Conservation (phyloP, 1,139 yeast species). For the Candida neerlandica region DNA sequence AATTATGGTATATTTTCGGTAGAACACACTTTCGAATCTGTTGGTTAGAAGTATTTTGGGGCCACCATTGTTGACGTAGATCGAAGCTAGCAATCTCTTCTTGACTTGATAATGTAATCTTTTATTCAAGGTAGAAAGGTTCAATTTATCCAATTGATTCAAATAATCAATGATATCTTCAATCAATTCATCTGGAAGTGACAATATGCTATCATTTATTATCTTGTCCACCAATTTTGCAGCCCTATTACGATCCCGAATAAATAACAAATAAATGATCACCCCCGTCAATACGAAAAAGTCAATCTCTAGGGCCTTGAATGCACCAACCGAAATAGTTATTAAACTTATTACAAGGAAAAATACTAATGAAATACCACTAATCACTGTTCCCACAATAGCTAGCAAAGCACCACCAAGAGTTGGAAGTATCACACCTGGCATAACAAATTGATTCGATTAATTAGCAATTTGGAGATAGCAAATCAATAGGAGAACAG, state of each 20-base stretch:
- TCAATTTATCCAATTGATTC: slow-evolving; percentile 15
- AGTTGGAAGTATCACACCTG: background rate
- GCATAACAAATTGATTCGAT: background rate
- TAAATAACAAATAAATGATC: background rate
- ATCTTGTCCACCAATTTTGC: background rate
- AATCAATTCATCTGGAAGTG: slow-evolving; percentile 14
- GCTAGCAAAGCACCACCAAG: background rate
- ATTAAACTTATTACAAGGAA: background rate
- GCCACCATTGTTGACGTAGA: slow-evolving; percentile 14
- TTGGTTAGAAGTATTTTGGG: slow-evolving; percentile 4
- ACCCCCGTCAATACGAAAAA: background rate
- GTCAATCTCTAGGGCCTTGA: slow-evolving; percentile 1
- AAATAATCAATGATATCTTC: slow-evolving; percentile 13
- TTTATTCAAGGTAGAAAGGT: slow-evolving; percentile 10
- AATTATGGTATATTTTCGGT: slow-evolving; percentile 8
- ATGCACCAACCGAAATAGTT: background rate
- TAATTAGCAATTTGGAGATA: background rate
- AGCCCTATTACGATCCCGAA: background rate
- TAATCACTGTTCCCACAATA: background rate
- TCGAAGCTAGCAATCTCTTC: slow-evolving; percentile 7
- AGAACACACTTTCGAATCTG: slow-evolving; percentile 7
- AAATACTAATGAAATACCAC: background rate
- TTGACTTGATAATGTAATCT: slow-evolving; percentile 10
- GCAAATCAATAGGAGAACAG: background rate
- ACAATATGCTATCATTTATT: background rate